Base-by-base conservation (phyloP, 805 yeast species). In the Myxozyma monticola region DNA sequence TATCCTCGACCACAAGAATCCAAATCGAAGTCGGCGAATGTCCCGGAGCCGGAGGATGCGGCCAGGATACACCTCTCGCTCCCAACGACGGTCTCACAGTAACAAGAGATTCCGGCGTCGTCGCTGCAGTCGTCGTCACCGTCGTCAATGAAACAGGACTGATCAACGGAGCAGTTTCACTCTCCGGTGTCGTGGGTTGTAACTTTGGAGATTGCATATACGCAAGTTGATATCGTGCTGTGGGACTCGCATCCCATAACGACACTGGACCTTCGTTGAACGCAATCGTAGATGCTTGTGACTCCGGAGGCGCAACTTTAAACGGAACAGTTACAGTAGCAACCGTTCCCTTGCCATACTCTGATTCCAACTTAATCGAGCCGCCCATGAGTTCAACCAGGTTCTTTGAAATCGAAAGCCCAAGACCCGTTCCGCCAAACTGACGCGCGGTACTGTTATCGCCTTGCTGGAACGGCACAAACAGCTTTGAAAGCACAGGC, bases 381-480 rank as follows among this genome's bases (percentile, higher is more conserved):
- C 81, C 82, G 15, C 74, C 74, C 79, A 76, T 76, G 15, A 75
- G 60, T 41, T 74, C 78, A 12, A 75, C 74, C 28, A 76, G 66
- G 58, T 74, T 74, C 60, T 73, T 74, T 28, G 76, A 72, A 29
- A 76, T 76, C 0, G 79, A 76, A 34, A 76, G 62, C 0, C 80
- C 80, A 8, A 76, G 62, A 0, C 80, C 80, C 0, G 80, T 70
- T 2, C 82, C 82, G 2, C 82, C 82, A 64, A 71, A 74, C 9
- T 67, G 73, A 51, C 82, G 61, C 49, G 77, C 66, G 1, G 80
- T 71, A 8, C 79, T 74, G 2, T 79, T 79, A 59, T 77, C 82
- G n/a, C 76, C 80, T 63, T 78, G 82, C 36, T 77, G 72, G 56
- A 77, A 77, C 3, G 79, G 79, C 4, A 77, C 73, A 60, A 77